phyloP scores from a whole-genome alignment of 202 grass and related monocot species.

The Saccharum hybrid region DNA sequence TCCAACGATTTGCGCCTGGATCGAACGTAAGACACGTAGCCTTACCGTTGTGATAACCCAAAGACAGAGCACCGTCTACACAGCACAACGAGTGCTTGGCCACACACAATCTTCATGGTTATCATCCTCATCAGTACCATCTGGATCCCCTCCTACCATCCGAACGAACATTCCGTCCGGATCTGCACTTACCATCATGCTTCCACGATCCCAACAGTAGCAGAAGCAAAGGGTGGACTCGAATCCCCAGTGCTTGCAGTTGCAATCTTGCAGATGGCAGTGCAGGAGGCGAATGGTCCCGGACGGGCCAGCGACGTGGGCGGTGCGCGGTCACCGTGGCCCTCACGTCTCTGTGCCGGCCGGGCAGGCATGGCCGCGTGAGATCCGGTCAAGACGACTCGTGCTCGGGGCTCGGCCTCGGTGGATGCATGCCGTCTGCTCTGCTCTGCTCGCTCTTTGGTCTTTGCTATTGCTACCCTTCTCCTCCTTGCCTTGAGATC shows the following conservation, averaged over 20 bases:
- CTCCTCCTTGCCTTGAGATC: conserved; percentile 28
- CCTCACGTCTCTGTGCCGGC: conserved; percentile 9
- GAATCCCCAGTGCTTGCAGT: no score
- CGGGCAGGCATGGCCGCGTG: neutral
- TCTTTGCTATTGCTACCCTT: no score
- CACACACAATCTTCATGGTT: no score
- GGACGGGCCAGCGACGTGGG: neutral
- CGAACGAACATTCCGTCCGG: neutral
- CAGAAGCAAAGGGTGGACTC: neutral
- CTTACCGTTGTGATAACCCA: no score
- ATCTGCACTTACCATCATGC: neutral
- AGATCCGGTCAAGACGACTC: neutral
- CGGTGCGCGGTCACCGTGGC: neutral
- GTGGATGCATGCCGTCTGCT: neutral
- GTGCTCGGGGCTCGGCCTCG: conserved; percentile 15
- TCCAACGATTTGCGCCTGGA: no score
- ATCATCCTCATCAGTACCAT: no score
- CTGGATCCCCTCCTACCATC: neutral
- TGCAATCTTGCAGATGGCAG: no score
- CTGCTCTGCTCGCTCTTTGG: neutral
- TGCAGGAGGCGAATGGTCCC: neutral
- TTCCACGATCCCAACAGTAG: conserved; percentile 18
- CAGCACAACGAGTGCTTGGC: no score
- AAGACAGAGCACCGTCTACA: no score
- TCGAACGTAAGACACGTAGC: no score